Evolutionary conservation across 2,329 filamentous ascomycete species (phyloP), one percentile per base, ranked within the genome.

Genomic region (Pezizomycotina sp.): DNA sequence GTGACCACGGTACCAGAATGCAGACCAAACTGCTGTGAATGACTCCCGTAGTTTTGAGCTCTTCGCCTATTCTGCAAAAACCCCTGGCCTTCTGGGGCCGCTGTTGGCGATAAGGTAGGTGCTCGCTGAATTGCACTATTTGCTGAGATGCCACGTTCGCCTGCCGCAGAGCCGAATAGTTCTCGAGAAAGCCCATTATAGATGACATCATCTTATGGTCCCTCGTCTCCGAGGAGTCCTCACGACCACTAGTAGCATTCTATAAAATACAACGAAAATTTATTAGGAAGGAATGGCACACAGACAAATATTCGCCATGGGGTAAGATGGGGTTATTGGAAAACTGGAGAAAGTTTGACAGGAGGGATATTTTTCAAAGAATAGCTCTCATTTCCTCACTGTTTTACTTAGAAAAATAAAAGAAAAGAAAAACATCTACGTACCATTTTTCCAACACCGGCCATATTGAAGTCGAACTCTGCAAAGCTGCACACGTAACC

Each of bases 201-300:
- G 86, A 95, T 10, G 83, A 80, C n/a, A 89, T 76, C 81, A 98
- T 92, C 61, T 98, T 98, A 45, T 84, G 81, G 52, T 98, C 84
- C 53, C 93, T 93, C 6, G 83, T 82, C 14, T 81, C 74, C 53
- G 89, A 95, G 55, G 95, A 95, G 49, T 93, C 84, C 41, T 89
- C 80, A 7, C 89, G 73, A 6, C 48, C 31, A 37, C n/a, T n/a
- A n/a, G n/a, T n/a, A n/a, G n/a, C n/a, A n/a, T n/a, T n/a, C n/a
- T n/a, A n/a, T n/a, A n/a, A n/a, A n/a, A n/a, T n/a, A n/a, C n/a
- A n/a, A n/a, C n/a, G n/a, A n/a, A n/a, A n/a, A n/a, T n/a, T n/a
- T n/a, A n/a, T n/a, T n/a, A n/a, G n/a, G n/a, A n/a, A n/a, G n/a
- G n/a, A n/a, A n/a, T n/a, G n/a, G n/a, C n/a, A n/a, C n/a, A n/a